phyloP scores from a whole-genome alignment of 2,329 filamentous ascomycete species.

The Hymenoscyphus albidus region DNA sequence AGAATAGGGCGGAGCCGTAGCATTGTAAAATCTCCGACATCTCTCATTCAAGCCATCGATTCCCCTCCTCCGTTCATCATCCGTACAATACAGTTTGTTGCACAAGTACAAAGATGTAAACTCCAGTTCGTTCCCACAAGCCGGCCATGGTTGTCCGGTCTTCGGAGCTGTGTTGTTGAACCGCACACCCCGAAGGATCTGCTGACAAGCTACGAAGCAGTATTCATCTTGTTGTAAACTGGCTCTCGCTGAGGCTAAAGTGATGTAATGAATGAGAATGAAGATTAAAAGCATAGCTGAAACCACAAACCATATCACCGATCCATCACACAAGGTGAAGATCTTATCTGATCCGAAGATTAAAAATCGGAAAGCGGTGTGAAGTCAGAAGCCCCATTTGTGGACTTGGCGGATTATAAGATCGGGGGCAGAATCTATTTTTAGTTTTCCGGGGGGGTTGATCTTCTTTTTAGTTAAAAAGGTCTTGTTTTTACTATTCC shows the following conservation, averaged over 20 bases:
- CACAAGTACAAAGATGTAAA: slow-evolving; percentile 4
- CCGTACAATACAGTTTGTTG: background rate
- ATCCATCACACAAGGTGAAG: background rate
- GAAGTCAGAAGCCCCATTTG: background rate
- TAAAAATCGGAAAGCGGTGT: background rate
- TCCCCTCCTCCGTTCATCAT: slow-evolving; percentile 1
- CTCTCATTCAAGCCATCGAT: background rate
- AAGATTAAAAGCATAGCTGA: background rate
- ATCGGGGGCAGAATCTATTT: background rate
- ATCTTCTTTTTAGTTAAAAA: background rate
- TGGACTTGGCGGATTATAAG: background rate
- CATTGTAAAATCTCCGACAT: background rate
- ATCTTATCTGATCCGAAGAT: slow-evolving; percentile 9
- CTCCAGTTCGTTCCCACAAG: slow-evolving; percentile 2
- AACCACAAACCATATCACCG: background rate
- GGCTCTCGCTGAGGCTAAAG: background rate
- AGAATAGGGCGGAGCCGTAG: background rate
- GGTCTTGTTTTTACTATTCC: no score
- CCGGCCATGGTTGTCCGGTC: slow-evolving; percentile 1
- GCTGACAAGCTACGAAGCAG: slow-evolving; percentile 6
- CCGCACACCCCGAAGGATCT: background rate
- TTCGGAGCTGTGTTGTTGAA: slow-evolving; percentile 3
- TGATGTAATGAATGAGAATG: slow-evolving; percentile 3
- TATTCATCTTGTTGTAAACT: background rate
- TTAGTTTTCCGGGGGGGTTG: background rate